Evolutionary conservation across 345 rosid genomes (phyloP), one percentile per base, ranked within the genome.

Genomic region (Aegle marmelos): DNA sequence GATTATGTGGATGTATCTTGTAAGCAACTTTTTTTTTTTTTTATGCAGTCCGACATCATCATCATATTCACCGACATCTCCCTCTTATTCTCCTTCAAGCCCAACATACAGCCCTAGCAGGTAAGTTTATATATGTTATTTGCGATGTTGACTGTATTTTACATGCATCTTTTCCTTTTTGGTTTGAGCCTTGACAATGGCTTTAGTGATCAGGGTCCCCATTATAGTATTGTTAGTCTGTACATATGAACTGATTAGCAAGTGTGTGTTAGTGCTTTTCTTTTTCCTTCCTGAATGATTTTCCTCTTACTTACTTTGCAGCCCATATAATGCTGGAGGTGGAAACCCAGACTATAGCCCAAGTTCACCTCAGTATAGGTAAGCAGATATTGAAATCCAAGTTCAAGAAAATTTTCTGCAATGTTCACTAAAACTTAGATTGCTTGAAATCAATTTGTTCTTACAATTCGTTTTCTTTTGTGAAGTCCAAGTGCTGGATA

Each of bases 91-190:
- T 3, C 95, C 97, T 78, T 90, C 99, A 31, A 92, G 93, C 81
- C 97, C 99, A 45, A 80, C 97, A 56, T 92, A 90, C 85, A 92
- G 95, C 83, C 99, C 99, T 36, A 90, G 94, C 97, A 94, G 97
- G 97, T 96, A 83, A 81, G 50, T 9, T 10, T 36, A 3, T 45
- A 11, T 17, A 45, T 45, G 50, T 74, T 39, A 6, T 74, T 70
- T 41, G 21, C 6, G 22, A 9, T 31, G 66, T n/a, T 34, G n/a
- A 62, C 78, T 78, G 19, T 77, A 24, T 45, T 75, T 36, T 11
- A 30, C 31, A 64, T 45, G 62, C 48, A 66, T 78, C 50, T 45
- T 53, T 53, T 53, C 57, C 57, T 53, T 19, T 17, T 53, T 17
- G 57, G 22, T 53, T 53, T 53, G 57, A 16, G 7, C 57, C 57